Percentiles rank a stretch among this genome's conserved stretches.
These are phyloP conservation scores for Myriosclerotinia duriaeana DNA, from an alignment of 2,329 filamentous ascomycete species.

Conservation along the genomic window DNA sequence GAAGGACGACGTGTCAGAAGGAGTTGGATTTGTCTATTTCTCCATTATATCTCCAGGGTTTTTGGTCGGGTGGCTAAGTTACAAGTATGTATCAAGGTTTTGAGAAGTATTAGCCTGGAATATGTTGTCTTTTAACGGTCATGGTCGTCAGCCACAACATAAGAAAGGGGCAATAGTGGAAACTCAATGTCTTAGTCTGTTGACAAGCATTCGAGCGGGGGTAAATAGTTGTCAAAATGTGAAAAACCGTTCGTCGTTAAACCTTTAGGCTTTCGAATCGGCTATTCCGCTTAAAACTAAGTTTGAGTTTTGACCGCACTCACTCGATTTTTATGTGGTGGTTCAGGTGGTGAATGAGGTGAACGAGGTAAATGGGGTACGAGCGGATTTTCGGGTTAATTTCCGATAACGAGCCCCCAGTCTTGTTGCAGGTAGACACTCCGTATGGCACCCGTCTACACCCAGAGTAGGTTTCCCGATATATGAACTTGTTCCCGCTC, in stretches of 20 bases:
- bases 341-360: slow-evolving; percentile 1
- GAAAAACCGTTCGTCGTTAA: slow-evolving; percentile 15
- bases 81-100: slow-evolving; percentile 8
- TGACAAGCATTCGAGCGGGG: slow-evolving; percentile 7
- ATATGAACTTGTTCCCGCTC: not conserved
- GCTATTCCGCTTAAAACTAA: slow-evolving; percentile 14
- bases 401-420: slow-evolving; percentile 15
- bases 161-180: not conserved
- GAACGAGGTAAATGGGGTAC: not conserved
- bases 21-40: not conserved
- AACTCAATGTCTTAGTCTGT: not conserved
- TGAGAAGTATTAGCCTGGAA: not conserved
- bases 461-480: not conserved
- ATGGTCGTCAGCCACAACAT: slow-evolving; percentile 1
- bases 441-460: not conserved
- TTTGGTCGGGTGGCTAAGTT: slow-evolving; percentile 6
- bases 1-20: slow-evolving; percentile 11
- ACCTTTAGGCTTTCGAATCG: slow-evolving; percentile 13
- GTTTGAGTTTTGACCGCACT: not conserved
- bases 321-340: not conserved
- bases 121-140: slow-evolving; percentile 3
- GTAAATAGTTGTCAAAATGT: not conserved
- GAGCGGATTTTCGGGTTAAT: slow-evolving; percentile 21
- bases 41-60: slow-evolving; percentile 15
- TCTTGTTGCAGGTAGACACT: slow-evolving; percentile 11